These are phyloP conservation scores for Zostera marina DNA, from an alignment of 116 monocot species.

Conservation along the genomic window DNA sequence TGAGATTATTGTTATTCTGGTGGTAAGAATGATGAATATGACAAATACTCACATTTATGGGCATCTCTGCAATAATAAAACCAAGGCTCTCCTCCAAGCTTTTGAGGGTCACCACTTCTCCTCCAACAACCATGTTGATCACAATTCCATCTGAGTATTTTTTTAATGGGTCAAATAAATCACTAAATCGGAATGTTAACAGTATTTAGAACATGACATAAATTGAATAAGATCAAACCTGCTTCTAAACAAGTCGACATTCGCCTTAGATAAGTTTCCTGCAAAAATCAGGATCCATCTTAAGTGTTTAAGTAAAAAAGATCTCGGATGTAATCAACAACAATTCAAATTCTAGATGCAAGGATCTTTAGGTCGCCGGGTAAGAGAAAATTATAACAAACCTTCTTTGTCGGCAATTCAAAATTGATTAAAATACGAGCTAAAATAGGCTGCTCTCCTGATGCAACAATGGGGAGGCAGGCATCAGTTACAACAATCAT, in stretches of 20 bases:
- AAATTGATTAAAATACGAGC: conserved; percentile 75
- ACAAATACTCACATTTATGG: conserved; percentile 50
- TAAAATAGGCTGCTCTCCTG: conserved; percentile 48
- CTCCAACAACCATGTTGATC: conserved; percentile 94
- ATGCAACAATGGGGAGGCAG: conserved; percentile 45
- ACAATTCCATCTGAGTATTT: conserved; percentile 72
- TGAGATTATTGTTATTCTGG: neutral
- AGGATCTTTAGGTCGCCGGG: too few relatives aligned
- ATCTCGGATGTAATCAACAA: too few relatives aligned
- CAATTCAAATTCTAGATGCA: too few relatives aligned
- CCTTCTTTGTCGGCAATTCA: conserved; percentile 86
- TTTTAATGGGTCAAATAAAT: neutral
- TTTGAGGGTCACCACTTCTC: conserved; percentile 66
- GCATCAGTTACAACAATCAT: conserved; percentile 87
- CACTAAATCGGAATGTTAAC: neutral
- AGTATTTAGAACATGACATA: neutral
- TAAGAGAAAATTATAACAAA: conserved; percentile 6
- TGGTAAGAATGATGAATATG: neutral
- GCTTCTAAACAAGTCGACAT: conserved; percentile 74
- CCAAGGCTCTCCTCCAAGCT: conserved; percentile 56
- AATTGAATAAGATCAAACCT: conserved; percentile 25
- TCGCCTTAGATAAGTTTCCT: conserved; percentile 81
- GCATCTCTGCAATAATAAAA: conserved; percentile 76
- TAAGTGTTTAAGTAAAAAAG: too few relatives aligned
- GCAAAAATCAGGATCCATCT: conserved; percentile 8